phyloP scores from a whole-genome alignment of 2,329 filamentous ascomycete genomes.

The Arachnomyces sp. region DNA sequence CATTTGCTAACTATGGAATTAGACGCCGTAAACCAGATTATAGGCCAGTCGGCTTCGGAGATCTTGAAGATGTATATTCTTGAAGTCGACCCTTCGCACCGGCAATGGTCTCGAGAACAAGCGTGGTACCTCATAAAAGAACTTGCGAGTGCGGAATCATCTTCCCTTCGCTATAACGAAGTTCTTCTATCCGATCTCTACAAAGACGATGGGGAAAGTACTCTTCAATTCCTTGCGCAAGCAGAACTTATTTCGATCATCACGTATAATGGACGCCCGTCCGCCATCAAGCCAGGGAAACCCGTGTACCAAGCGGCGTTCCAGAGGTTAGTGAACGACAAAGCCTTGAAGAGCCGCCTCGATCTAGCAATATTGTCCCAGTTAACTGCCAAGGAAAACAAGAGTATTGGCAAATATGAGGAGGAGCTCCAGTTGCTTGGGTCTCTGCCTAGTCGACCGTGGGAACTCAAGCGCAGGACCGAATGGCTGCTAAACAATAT shows the following conservation, averaged over 20 bases:
- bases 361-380: slow-evolving; percentile 63
- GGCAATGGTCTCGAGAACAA: slow-evolving; percentile 73
- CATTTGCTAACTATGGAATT: slow-evolving; percentile 14
- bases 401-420: slow-evolving; percentile 70
- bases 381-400: slow-evolving; percentile 61
- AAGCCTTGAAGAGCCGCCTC: slow-evolving; percentile 63
- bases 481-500: slow-evolving; percentile 68
- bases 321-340: slow-evolving; percentile 59
- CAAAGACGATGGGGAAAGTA: slow-evolving; percentile 61
- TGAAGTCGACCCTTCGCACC: slow-evolving; percentile 45
- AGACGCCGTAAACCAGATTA: slow-evolving; percentile 78
- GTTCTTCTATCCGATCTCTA: slow-evolving; percentile 70
- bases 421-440: slow-evolving; percentile 65
- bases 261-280: slow-evolving; percentile 66
- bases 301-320: slow-evolving; percentile 85
- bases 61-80: slow-evolving; percentile 90
- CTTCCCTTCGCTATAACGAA: slow-evolving; percentile 69
- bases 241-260: slow-evolving; percentile 76
- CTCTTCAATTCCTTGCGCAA: slow-evolving; percentile 71
- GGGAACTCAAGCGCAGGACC: slow-evolving; percentile 57
- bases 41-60: slow-evolving; percentile 79
- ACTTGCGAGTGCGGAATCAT: slow-evolving; percentile 56
- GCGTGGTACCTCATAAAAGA: slow-evolving; percentile 82
- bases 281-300: slow-evolving; percentile 67
- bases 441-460: slow-evolving; percentile 59